These are phyloP conservation scores for Jaltomata sinuosa DNA, from an alignment of 257 asterid species.

Conservation along the genomic window DNA sequence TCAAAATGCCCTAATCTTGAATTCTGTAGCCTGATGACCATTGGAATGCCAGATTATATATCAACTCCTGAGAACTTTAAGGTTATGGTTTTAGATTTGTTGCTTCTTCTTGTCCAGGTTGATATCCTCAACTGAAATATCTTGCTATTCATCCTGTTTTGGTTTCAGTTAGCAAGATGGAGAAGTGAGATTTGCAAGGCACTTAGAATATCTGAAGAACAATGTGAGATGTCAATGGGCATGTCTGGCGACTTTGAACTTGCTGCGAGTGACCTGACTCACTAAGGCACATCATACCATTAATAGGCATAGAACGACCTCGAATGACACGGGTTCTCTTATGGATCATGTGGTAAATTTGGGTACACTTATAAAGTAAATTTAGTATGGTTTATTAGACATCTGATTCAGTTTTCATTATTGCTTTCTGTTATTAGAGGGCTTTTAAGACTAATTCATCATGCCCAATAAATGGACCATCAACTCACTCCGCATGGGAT, in stretches of 20 bases:
- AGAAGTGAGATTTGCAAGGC: slow-evolving; percentile 66
- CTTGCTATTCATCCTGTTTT: slow-evolving; percentile 5
- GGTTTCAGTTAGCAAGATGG: slow-evolving; percentile 61
- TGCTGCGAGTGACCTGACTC: slow-evolving; percentile 49
- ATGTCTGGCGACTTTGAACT: slow-evolving; percentile 92
- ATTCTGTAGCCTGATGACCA: slow-evolving; percentile 85
- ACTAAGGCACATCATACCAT: background rate
- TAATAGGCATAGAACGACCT: background rate
- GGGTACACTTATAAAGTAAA: background rate
- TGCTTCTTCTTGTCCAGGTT: background rate
- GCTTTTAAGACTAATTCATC: background rate
- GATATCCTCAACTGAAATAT: background rate
- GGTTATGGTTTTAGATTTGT: slow-evolving; percentile 24
- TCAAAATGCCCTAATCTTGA: slow-evolving; percentile 70
- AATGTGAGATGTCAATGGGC: slow-evolving; percentile 88
- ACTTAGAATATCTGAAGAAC: slow-evolving; percentile 63
- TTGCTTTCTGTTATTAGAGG: background rate
- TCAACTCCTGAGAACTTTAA: slow-evolving; percentile 94
- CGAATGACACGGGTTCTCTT: background rate
- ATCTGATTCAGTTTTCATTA: background rate
- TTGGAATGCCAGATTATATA: slow-evolving; percentile 90
- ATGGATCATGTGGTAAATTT: background rate
- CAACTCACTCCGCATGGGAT: background rate
- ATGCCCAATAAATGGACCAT: background rate
- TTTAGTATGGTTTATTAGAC: background rate